Conservation (phyloP, 768 basidiomycete genomes). For the Pulveroboletus sp. region DNA sequence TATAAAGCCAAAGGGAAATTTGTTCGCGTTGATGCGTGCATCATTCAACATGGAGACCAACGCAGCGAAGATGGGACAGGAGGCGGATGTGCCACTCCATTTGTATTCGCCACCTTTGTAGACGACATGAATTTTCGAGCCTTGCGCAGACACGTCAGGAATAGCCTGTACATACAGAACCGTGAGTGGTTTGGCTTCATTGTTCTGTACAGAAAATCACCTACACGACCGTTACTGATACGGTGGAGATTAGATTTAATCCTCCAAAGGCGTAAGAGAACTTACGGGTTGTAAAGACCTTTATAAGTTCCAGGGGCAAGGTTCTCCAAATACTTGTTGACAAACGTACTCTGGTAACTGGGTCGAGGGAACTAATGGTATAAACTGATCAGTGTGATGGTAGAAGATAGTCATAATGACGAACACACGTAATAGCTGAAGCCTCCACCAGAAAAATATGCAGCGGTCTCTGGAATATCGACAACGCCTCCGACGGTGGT, state of each 20-base stretch:
- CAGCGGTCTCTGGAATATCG: conserved; percentile 56
- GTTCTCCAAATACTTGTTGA: conserved; percentile 41
- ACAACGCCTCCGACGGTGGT: conserved; percentile 70
- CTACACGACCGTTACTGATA: conserved; percentile 49
- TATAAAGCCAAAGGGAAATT: conserved; percentile 56
- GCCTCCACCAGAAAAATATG: conserved; percentile 66
- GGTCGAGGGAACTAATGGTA: conserved; percentile 50
- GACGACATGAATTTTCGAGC: conserved; percentile 46
- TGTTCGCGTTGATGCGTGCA: conserved; percentile 43
- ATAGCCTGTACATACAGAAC: conserved; percentile 36
- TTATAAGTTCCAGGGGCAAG: conserved; percentile 49
- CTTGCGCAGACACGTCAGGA: conserved; percentile 69
- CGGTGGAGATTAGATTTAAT: neutral
- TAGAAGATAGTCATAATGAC: neutral
- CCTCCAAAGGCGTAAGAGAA: neutral
- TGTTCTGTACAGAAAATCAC: neutral
- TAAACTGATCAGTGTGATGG: neutral
- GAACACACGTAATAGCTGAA: conserved; percentile 65
- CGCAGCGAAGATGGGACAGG: conserved; percentile 62
- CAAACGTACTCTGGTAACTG: conserved; percentile 47
- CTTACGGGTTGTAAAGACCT: conserved; percentile 61
- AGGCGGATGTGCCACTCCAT: conserved; percentile 61
- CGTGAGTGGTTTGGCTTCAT: neutral
- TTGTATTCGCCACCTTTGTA: conserved; percentile 36
- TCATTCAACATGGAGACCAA: conserved; percentile 67